Conservation (phyloP, 176 grass and related monocot genomes). For the Stipa capillata region DNA sequence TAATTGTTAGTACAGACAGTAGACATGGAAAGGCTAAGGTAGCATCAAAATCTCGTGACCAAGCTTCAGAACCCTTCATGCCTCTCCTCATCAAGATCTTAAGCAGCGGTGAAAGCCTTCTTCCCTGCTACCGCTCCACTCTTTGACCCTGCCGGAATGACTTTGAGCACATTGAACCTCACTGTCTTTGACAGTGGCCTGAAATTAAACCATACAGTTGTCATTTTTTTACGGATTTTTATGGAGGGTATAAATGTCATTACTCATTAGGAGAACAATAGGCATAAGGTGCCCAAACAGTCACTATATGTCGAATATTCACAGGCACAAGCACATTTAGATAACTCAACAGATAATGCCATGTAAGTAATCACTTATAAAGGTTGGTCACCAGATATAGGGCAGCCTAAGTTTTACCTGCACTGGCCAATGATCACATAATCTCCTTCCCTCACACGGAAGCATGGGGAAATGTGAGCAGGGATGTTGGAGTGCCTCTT, state of each 20-base stretch:
- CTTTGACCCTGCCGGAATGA: constrained; percentile 27
- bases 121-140: constrained; percentile 23
- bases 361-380: not conserved
- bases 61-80: not conserved
- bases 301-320: not conserved
- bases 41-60: not conserved
- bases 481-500: too few species aligned
- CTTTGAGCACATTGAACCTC: constrained; percentile 36
- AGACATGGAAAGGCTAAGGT: not conserved
- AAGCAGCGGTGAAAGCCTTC: constrained; percentile 25
- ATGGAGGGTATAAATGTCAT: not conserved
- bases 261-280: too few species aligned
- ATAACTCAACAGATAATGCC: not conserved
- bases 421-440: too few species aligned
- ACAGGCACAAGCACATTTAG: not conserved
- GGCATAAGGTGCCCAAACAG: not conserved
- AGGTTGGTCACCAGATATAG: not conserved
- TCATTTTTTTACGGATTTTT: not conserved
- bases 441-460: too few species aligned
- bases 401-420: too few species aligned
- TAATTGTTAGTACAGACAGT: not conserved
- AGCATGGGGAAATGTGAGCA: too few species aligned
- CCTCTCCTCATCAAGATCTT: not conserved
- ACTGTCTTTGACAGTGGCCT: constrained; percentile 33
- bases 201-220: not conserved